Evolutionary conservation across 192 early-diverging fungal species (phyloP).

Genomic region (Chytriomyces hyalinus): DNA sequence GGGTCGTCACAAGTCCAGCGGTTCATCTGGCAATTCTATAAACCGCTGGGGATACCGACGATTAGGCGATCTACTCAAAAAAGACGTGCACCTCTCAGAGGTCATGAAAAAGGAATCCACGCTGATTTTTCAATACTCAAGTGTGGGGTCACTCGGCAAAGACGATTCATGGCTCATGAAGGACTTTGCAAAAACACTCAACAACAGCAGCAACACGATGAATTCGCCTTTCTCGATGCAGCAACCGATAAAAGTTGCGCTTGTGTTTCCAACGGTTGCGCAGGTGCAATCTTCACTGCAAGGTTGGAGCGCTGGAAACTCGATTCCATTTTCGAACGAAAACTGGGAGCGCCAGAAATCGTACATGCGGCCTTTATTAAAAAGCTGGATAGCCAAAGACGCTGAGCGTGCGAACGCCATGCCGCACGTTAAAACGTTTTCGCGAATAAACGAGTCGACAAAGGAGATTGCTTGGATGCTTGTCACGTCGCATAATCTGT

Average conservation of each 20-base stretch:
- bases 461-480: slow-evolving; percentile 46
- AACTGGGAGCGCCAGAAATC: slow-evolving; percentile 59
- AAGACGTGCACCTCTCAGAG: not conserved
- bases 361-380: slow-evolving; percentile 58
- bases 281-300: slow-evolving; percentile 65
- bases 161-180: slow-evolving; percentile 59
- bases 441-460: slow-evolving; percentile 38
- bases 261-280: slow-evolving; percentile 66
- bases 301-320: slow-evolving; percentile 57
- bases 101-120: not conserved
- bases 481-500: slow-evolving; percentile 61
- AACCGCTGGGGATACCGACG: slow-evolving; percentile 64
- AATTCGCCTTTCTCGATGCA: not conserved
- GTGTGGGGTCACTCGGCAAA: slow-evolving; percentile 64
- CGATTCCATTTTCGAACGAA: slow-evolving; percentile 49
- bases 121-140: slow-evolving; percentile 57
- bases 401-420: slow-evolving; percentile 62
- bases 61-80: slow-evolving; percentile 45
- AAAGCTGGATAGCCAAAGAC: slow-evolving; percentile 55
- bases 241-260: slow-evolving; percentile 5
- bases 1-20: slow-evolving; percentile 52
- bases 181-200: slow-evolving; percentile 58
- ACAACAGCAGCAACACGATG: slow-evolving; percentile 18
- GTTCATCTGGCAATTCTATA: slow-evolving; percentile 28
- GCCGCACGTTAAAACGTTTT: slow-evolving; percentile 67